phyloP scores from a whole-genome alignment of 1,284 basidiomycete species.

The Apiotrichum gamsii region DNA sequence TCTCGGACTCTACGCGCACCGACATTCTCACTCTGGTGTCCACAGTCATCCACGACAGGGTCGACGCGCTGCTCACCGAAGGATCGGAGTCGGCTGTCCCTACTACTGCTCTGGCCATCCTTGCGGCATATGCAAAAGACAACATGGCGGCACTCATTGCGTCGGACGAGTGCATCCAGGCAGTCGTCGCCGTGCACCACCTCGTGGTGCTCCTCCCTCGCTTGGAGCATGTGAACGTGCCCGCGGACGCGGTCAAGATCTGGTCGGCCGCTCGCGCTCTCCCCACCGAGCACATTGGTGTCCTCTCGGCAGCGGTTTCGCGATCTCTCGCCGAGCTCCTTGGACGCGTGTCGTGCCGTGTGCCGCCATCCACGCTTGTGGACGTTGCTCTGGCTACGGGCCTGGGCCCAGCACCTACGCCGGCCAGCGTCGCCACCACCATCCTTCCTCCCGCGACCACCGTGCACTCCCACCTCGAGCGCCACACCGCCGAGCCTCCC shows the following conservation, averaged over 20 bases:
- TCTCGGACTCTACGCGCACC: slow-evolving; percentile 27
- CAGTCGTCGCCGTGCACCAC: slow-evolving; percentile 36
- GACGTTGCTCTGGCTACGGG: slow-evolving; percentile 36
- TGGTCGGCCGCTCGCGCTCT: slow-evolving; percentile 19
- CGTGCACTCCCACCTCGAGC: slow-evolving; percentile 14
- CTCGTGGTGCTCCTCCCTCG: slow-evolving; percentile 30
- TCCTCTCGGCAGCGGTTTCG: slow-evolving; percentile 18
- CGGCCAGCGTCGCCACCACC: slow-evolving; percentile 11
- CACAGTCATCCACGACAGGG: slow-evolving; percentile 50
- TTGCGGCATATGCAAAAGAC: slow-evolving; percentile 29
- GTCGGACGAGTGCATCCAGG: slow-evolving; percentile 28
- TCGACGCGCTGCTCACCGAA: slow-evolving; percentile 39
- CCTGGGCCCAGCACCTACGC: slow-evolving; percentile 12
- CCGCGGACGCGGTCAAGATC: slow-evolving; percentile 10
- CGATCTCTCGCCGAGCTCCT: slow-evolving; percentile 24
- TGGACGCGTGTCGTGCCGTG: slow-evolving; percentile 21
- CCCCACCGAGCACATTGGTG: slow-evolving; percentile 9
- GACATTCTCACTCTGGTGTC: slow-evolving; percentile 41
- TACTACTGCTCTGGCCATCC: slow-evolving; percentile 20
- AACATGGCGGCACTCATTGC: slow-evolving; percentile 21
- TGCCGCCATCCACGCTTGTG: slow-evolving; percentile 30
- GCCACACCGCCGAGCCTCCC: slow-evolving; percentile 48
- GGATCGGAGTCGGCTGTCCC: slow-evolving; percentile 7
- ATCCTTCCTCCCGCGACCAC: slow-evolving; percentile 24
- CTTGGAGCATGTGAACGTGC: slow-evolving; percentile 4